Evolutionary conservation across 129 eudicot species (phyloP).

Genomic region (Flaveria sonorensis): DNA sequence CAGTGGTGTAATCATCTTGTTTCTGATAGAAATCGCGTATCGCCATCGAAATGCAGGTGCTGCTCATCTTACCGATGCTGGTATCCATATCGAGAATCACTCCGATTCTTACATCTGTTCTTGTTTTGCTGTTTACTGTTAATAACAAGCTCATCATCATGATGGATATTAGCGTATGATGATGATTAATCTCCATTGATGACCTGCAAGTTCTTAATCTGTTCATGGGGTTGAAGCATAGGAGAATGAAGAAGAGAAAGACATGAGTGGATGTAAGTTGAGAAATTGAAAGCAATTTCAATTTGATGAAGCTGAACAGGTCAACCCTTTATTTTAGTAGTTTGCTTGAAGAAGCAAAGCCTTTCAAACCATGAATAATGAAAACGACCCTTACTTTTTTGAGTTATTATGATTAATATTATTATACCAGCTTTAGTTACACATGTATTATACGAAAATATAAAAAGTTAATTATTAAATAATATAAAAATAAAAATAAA

Average conservation of each 20-base stretch:
- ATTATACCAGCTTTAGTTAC: too few relatives aligned
- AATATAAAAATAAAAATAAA: too few relatives aligned
- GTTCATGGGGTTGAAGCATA: background rate
- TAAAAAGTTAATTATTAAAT: too few relatives aligned
- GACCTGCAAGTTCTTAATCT: background rate
- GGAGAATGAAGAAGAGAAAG: background rate
- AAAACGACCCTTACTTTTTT: too few relatives aligned
- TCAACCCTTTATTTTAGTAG: background rate
- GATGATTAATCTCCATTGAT: background rate
- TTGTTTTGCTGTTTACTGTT: background rate
- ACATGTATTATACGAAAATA: too few relatives aligned
- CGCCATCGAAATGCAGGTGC: background rate
- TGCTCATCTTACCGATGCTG: background rate
- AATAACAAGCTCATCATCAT: background rate
- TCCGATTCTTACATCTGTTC: background rate
- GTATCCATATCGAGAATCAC: conserved; percentile 7
- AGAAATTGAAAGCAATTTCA: background rate
- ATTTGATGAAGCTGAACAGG: background rate
- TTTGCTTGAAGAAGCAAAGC: background rate
- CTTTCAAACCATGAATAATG: too few relatives aligned
- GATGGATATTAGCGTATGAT: background rate
- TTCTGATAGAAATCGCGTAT: background rate
- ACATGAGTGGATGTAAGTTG: background rate
- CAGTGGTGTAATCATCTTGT: background rate
- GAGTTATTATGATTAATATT: too few relatives aligned